A percentile compares a stretch with the other conserved stretches of the same genome.
Conservation (phyloP, 179 eudicot species). For the Sideroxylon spinosum region DNA sequence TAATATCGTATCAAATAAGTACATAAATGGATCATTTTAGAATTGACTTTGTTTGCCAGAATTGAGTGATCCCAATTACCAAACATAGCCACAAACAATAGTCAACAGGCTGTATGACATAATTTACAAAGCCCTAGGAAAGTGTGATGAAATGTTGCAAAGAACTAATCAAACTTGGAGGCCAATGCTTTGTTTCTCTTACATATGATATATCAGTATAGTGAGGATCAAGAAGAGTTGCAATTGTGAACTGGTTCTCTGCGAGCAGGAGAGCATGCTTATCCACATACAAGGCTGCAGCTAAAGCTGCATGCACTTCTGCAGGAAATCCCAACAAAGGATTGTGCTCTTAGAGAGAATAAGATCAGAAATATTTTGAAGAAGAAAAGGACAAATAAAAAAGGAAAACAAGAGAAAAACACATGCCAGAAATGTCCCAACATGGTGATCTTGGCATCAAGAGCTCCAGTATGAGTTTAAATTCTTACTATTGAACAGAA, state of each 20-base stretch:
- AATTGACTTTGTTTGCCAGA: neutral
- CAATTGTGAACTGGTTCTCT: constrained; percentile 37
- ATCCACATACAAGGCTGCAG: constrained; percentile 34
- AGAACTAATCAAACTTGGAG: constrained; percentile 34
- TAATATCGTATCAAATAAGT: too few relatives aligned
- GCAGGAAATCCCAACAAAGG: constrained; percentile 16
- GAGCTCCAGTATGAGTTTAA: neutral
- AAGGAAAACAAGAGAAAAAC: too few relatives aligned
- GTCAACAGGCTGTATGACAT: neutral
- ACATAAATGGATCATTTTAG: neutral
- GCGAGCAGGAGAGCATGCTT: constrained; percentile 36
- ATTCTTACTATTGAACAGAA: too few relatives aligned
- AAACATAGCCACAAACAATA: neutral
- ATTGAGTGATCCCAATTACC: neutral
- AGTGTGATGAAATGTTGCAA: constrained; percentile 30
- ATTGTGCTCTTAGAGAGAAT: neutral
- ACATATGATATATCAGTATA: constrained; percentile 32
- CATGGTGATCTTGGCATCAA: neutral
- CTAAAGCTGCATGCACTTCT: constrained; percentile 41
- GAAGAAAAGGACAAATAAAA: too few relatives aligned
- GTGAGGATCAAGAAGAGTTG: constrained; percentile 36
- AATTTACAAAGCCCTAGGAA: constrained; percentile 20
- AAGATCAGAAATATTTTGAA: neutral
- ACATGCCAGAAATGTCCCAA: neutral
- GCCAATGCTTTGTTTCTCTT: constrained; percentile 36